Conservation (phyloP, 1,284 basidiomycete genomes). For the Boletus sp. region DNA sequence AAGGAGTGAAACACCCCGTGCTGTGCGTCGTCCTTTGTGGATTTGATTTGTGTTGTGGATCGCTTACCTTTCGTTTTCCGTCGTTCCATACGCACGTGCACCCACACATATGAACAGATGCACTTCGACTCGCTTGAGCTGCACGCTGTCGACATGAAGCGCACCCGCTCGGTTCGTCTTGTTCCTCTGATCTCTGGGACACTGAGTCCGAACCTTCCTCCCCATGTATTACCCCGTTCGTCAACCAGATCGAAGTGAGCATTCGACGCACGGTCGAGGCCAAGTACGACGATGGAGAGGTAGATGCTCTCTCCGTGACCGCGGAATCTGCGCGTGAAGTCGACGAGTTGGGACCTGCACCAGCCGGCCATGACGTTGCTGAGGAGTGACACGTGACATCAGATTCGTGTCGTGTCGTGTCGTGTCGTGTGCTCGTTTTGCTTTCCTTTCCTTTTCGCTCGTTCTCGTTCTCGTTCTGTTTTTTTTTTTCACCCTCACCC, state of each 20-base stretch:
- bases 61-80: neutral
- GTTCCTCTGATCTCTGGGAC: neutral
- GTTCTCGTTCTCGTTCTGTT: no score
- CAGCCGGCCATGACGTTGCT: neutral
- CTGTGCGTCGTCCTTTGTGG: constrained; percentile 4
- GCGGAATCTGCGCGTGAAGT: neutral
- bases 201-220: neutral
- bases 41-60: neutral
- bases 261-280: constrained; percentile 16
- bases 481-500: no score
- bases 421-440: no score
- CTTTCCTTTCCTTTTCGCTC: no score
- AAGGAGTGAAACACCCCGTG: neutral
- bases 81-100: no score
- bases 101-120: constrained; percentile 10
- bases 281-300: constrained; percentile 11
- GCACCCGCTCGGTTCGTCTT: constrained; percentile 11
- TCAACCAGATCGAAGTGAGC: constrained; percentile 17
- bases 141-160: constrained; percentile 1
- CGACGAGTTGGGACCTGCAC: neutral
- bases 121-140: neutral
- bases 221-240: no score
- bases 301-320: neutral
- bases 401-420: no score
- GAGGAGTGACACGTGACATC: no score